Evolutionary conservation across 805 yeast genomes (phyloP).

Genomic region (Candida cerambycidarum): DNA sequence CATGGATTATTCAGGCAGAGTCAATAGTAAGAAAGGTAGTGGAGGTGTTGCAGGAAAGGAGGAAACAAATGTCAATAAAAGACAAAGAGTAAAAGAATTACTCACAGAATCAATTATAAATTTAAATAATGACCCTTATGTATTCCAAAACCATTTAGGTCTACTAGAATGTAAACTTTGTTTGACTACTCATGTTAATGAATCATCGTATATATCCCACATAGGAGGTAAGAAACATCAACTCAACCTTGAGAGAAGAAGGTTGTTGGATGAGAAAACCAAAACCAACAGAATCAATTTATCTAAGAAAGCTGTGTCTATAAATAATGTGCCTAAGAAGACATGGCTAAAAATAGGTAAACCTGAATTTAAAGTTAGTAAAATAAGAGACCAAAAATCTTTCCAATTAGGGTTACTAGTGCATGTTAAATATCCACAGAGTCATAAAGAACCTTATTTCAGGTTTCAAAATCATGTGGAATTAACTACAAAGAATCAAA

Average conservation of each 20-base stretch:
- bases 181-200: slow-evolving; percentile 75
- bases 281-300: slow-evolving; percentile 19
- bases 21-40: slow-evolving; percentile 86
- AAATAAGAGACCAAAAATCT: slow-evolving; percentile 62
- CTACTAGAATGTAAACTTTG: slow-evolving; percentile 82
- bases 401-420: slow-evolving; percentile 65
- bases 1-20: slow-evolving; percentile 89
- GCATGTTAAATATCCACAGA: slow-evolving; percentile 55
- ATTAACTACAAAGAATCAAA: slow-evolving; percentile 43
- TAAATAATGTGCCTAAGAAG: slow-evolving; percentile 43
- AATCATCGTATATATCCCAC: slow-evolving; percentile 80
- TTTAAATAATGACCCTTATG: slow-evolving; percentile 74
- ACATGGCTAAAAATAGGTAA: slow-evolving; percentile 62
- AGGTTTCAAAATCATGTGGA: slow-evolving; percentile 81
- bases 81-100: slow-evolving; percentile 66
- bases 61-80: slow-evolving; percentile 66
- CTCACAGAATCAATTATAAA: slow-evolving; percentile 50
- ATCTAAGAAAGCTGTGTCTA: slow-evolving; percentile 26
- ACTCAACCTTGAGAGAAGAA: slow-evolving; percentile 63
- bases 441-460: slow-evolving; percentile 57
- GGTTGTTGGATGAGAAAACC: slow-evolving; percentile 34
- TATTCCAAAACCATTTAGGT: slow-evolving; percentile 81
- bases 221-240: slow-evolving; percentile 84
- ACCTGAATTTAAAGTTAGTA: slow-evolving; percentile 69
- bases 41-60: slow-evolving; percentile 84